A percentile compares a stretch with the other conserved stretches of the same genome.
phyloP scores from a whole-genome alignment of 495 filamentous ascomycete genomes.

The Bacidia rubella region DNA sequence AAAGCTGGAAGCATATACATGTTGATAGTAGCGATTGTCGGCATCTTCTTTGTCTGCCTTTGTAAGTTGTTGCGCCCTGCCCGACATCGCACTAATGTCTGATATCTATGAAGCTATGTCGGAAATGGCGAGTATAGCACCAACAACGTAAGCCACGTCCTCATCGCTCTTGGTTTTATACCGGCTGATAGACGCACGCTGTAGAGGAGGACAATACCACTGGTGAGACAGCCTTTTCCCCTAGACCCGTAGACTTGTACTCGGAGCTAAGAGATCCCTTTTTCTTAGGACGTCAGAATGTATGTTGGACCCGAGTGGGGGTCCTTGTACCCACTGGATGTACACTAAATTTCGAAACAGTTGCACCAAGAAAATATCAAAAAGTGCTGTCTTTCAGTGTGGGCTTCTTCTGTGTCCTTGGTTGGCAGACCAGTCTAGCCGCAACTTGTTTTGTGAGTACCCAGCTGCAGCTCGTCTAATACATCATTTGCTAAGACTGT shows the following conservation, averaged over 20 bases:
- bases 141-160: constrained; percentile 13
- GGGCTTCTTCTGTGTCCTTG: constrained; percentile 33
- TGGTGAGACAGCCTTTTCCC: constrained; percentile 10
- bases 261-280: no score
- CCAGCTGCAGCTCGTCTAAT: not conserved
- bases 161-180: not conserved
- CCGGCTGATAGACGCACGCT: constrained; percentile 3
- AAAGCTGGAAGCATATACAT: constrained; percentile 16
- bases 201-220: constrained; percentile 15
- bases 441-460: constrained; percentile 23
- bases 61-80: constrained; percentile 5
- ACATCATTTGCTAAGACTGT: constrained; percentile 1
- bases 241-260: no score
- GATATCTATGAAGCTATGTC: constrained; percentile 13
- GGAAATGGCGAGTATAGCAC: constrained; percentile 16
- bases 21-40: constrained; percentile 12
- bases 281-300: constrained; percentile 14
- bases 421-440: constrained; percentile 32
- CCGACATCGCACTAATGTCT: constrained; percentile 1
- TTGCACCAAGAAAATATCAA: constrained; percentile 25
- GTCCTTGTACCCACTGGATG: not conserved
- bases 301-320: constrained; percentile 4
- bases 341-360: constrained; percentile 5
- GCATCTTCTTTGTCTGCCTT: constrained; percentile 13
- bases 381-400: constrained; percentile 30